phyloP scores from a whole-genome alignment of 306 rosid species.

The Canavalia gladiata region DNA sequence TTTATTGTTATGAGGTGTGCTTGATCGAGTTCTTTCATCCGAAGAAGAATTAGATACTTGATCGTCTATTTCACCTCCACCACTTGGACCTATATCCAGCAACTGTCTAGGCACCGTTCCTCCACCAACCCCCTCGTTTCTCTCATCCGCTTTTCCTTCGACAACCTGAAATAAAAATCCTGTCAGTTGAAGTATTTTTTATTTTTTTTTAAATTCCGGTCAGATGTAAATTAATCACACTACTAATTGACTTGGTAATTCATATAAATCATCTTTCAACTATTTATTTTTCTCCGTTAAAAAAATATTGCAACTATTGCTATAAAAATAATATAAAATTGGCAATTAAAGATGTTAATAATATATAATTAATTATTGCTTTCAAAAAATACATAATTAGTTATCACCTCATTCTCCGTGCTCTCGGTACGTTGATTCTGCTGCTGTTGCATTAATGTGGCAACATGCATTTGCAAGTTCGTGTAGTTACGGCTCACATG shows the following conservation, averaged over 20 bases:
- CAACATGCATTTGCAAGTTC: slow-evolving; percentile 76
- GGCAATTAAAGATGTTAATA: neutral
- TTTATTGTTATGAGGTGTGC: slow-evolving; percentile 67
- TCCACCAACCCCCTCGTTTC: slow-evolving; percentile 51
- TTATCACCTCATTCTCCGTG: slow-evolving; percentile 55
- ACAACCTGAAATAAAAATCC: slow-evolving; percentile 50
- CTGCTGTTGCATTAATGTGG: slow-evolving; percentile 62
- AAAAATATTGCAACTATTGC: neutral
- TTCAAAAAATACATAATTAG: neutral
- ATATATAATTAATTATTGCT: neutral
- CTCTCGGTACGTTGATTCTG: slow-evolving; percentile 29
- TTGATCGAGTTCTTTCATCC: slow-evolving; percentile 75
- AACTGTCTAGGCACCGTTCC: slow-evolving; percentile 66
- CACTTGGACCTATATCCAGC: slow-evolving; percentile 65
- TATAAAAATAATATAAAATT: neutral
- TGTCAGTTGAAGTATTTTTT: no score
- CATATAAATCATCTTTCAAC: neutral
- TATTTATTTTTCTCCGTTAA: no score
- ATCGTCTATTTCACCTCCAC: slow-evolving; percentile 54
- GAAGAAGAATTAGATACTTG: slow-evolving; percentile 72
- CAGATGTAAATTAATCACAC: neutral
- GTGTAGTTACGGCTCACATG: slow-evolving; percentile 77
- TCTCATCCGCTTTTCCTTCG: slow-evolving; percentile 58
- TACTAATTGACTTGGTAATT: neutral
- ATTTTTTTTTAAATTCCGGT: neutral